These are phyloP conservation scores for Ophiostoma novo-ulmi DNA, from an alignment of 2,329 filamentous ascomycete genomes.

Conservation along the genomic window DNA sequence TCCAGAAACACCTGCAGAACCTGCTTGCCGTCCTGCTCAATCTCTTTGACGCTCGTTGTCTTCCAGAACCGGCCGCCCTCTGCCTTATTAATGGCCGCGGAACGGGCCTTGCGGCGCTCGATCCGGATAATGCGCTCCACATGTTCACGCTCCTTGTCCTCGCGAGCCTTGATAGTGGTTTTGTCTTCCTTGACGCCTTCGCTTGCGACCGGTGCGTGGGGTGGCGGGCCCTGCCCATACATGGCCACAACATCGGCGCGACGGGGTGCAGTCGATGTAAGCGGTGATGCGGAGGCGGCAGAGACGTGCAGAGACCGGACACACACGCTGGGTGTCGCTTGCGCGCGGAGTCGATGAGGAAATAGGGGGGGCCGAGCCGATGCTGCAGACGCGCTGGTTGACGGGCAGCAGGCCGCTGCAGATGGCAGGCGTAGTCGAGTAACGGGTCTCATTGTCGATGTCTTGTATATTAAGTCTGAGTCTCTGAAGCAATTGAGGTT, in stretches of 20 bases:
- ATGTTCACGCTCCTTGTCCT: constrained; percentile 37
- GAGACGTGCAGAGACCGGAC: neutral
- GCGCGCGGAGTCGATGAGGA: neutral
- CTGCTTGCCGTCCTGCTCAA: constrained; percentile 39
- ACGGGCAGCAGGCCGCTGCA: constrained; percentile 13
- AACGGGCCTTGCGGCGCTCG: constrained; percentile 48
- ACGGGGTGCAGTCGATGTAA: neutral
- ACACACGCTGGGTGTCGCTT: neutral
- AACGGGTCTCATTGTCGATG: constrained; percentile 4
- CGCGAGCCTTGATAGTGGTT: constrained; percentile 20
- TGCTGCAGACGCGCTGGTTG: neutral
- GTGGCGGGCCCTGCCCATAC: constrained; percentile 55
- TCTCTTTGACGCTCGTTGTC: constrained; percentile 66
- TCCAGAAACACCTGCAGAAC: constrained; percentile 62
- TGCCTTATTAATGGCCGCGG: constrained; percentile 43
- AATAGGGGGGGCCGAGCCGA: neutral
- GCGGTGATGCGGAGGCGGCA: neutral
- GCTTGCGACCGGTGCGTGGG: constrained; percentile 44
- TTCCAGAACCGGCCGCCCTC: constrained; percentile 70
- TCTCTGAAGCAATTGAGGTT: neutral
- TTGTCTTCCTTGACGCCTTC: neutral
- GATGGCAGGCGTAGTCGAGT: constrained; percentile 19
- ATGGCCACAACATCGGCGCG: constrained; percentile 48
- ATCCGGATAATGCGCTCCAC: constrained; percentile 37
- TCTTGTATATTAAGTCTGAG: neutral